These are phyloP conservation scores for Aeminium ludgeri DNA, from an alignment of 495 filamentous ascomycete species.

Conservation along the genomic window DNA sequence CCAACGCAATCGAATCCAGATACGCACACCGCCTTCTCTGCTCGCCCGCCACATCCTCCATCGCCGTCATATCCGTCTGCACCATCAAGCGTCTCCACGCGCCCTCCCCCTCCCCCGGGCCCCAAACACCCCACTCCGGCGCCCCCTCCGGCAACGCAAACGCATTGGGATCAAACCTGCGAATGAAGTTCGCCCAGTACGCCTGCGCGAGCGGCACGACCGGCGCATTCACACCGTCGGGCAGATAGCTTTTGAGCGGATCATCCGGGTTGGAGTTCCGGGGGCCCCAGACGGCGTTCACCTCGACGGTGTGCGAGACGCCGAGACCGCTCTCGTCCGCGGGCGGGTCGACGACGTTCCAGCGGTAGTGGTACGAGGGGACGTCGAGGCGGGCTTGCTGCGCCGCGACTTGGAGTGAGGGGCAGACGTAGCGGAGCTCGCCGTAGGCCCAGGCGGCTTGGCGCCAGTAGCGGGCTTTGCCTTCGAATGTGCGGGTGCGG, in stretches of 20 bases:
- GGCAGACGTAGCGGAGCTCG: conserved; percentile 60
- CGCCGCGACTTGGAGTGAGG: conserved; percentile 28
- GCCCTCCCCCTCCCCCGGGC: conserved; percentile 11
- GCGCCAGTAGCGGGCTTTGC: conserved; percentile 37
- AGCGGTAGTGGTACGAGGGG: conserved; percentile 40
- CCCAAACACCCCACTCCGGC: conserved; percentile 25
- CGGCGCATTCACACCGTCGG: conserved; percentile 20
- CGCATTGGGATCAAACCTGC: conserved; percentile 17
- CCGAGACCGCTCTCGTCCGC: conserved; percentile 34
- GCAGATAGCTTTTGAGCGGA: conserved; percentile 39
- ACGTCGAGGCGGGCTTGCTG: conserved; percentile 3
- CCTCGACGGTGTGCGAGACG: conserved; percentile 44
- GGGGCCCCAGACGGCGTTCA: conserved; percentile 44
- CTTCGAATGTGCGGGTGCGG: conserved; percentile 27
- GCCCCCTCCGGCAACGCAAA: conserved; percentile 6
- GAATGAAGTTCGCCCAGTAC: conserved; percentile 23
- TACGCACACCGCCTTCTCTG: conserved; percentile 37
- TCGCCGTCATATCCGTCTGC: conserved; percentile 36
- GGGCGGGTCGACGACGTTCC: conserved; percentile 40
- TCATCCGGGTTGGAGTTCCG: conserved; percentile 25
- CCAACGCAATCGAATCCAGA: conserved; percentile 34
- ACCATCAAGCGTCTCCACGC: conserved; percentile 34
- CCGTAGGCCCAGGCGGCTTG: conserved; percentile 48
- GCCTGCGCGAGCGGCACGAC: conserved; percentile 17
- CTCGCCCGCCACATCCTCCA: conserved; percentile 36